Conservation (phyloP, 768 basidiomycete species). For the Rhodotorula kratochvilovae region DNA sequence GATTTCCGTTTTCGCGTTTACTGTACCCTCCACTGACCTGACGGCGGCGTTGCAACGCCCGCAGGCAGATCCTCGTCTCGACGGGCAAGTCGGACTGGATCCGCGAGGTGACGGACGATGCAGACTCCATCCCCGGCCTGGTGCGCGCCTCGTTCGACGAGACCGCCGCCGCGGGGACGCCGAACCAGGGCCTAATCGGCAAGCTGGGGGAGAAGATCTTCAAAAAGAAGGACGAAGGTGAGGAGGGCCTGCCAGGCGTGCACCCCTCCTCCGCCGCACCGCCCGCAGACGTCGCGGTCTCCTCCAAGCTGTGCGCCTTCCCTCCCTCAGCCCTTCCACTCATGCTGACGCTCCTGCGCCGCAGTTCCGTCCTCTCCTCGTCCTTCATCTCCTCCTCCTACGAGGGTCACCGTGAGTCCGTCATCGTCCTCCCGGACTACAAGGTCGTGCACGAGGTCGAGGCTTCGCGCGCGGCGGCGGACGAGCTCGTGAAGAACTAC, state of each 20-base stretch:
- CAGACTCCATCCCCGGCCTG: slow-evolving; percentile 64
- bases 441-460: slow-evolving; percentile 72
- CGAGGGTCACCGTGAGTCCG: slow-evolving; percentile 63
- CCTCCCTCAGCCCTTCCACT: neutral
- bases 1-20: neutral
- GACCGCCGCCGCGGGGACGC: slow-evolving; percentile 1
- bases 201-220: slow-evolving; percentile 30
- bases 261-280: slow-evolving; percentile 7
- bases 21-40: too few relatives aligned
- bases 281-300: neutral
- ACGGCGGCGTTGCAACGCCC: rapidly evolving
- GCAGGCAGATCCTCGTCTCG: slow-evolving; percentile 70
- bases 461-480: slow-evolving; percentile 61
- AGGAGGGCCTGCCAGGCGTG: slow-evolving; percentile 4
- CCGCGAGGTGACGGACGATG: slow-evolving; percentile 66
- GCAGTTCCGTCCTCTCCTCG: slow-evolving; percentile 30
- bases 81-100: slow-evolving; percentile 89
- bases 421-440: slow-evolving; percentile 89
- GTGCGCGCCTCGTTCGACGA: slow-evolving; percentile 48
- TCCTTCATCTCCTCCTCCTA: slow-evolving; percentile 50
- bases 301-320: neutral
- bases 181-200: neutral
- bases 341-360: neutral
- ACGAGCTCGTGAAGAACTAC: slow-evolving; percentile 51
- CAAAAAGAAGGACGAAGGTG: neutral